Evolutionary conservation across 1,139 yeast species (phyloP).

Genomic region (Yamadazyma jaroonii): DNA sequence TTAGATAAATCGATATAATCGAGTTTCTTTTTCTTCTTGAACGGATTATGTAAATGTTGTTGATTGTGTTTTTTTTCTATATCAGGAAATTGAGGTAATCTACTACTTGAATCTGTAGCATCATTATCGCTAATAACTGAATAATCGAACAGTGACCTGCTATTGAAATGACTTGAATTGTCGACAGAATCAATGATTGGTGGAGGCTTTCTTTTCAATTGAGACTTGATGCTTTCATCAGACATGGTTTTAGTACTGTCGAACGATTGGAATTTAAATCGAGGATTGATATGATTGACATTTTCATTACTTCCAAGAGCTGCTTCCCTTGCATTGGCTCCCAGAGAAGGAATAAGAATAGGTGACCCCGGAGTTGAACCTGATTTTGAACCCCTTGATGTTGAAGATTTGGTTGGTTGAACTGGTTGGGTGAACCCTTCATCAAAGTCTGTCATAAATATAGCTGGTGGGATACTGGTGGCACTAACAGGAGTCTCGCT

Average conservation of each 20-base stretch:
- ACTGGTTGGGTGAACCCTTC: slow-evolving; percentile 9
- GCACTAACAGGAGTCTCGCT: neutral
- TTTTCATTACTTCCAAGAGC: slow-evolving; percentile 19
- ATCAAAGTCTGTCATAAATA: slow-evolving; percentile 5
- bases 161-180: slow-evolving; percentile 8
- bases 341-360: slow-evolving; percentile 17
- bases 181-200: slow-evolving; percentile 14
- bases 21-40: slow-evolving; percentile 18
- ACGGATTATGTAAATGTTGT: slow-evolving; percentile 10
- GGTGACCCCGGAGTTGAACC: slow-evolving; percentile 15
- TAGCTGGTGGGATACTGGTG: slow-evolving; percentile 2
- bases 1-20: slow-evolving; percentile 16
- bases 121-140: slow-evolving; percentile 14
- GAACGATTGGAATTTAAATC: slow-evolving; percentile 9
- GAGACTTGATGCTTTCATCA: slow-evolving; percentile 11
- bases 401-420: slow-evolving; percentile 11
- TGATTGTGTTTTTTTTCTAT: slow-evolving; percentile 10
- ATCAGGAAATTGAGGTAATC: slow-evolving; percentile 29
- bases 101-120: slow-evolving; percentile 9
- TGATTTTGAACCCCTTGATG: no score
- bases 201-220: slow-evolving; percentile 28
- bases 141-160: slow-evolving; percentile 16
- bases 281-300: slow-evolving; percentile 7
- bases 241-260: slow-evolving; percentile 12
- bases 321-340: slow-evolving; percentile 18